A percentile compares a stretch with the other conserved stretches of the same genome.
phyloP scores from a whole-genome alignment of 352 stramenopile genomes.

The Phytophthora pseudosyringae region DNA sequence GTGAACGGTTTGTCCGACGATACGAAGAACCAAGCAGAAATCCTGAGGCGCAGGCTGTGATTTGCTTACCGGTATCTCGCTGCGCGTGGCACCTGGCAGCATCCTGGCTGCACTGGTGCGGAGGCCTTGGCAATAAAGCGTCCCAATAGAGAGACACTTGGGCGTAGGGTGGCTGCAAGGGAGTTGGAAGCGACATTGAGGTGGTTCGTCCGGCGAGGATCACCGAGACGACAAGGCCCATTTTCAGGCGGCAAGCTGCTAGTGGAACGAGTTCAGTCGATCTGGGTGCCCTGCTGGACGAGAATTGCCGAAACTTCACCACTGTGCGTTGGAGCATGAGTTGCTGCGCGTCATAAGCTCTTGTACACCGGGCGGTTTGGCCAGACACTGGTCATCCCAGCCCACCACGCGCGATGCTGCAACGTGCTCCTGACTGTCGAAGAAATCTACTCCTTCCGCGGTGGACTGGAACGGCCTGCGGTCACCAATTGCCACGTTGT shows the following conservation, averaged over 20 bases:
- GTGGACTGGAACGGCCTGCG: constrained; percentile 81
- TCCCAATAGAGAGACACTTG: neutral
- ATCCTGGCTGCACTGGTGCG: no score
- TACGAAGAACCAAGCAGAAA: constrained; percentile 35
- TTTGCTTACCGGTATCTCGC: constrained; percentile 13
- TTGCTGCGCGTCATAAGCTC: constrained; percentile 68
- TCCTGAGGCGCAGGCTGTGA: constrained; percentile 3
- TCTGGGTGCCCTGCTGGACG: no score
- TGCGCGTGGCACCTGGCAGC: neutral
- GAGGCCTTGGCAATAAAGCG: neutral
- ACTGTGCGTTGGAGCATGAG: constrained; percentile 40
- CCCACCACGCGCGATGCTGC: constrained; percentile 61
- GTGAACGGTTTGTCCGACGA: constrained; percentile 15
- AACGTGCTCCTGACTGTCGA: constrained; percentile 79
- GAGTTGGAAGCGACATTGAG: neutral
- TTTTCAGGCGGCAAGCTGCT: no score
- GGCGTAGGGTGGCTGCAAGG: neutral
- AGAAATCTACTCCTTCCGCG: constrained; percentile 66
- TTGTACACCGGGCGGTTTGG: constrained; percentile 55
- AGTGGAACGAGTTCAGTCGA: neutral
- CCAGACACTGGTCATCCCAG: constrained; percentile 76
- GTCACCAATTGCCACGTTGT: constrained; percentile 65
- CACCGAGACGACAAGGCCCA: no score
- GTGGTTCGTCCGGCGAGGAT: neutral
- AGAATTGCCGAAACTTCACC: no score